Evolutionary conservation across 2,329 filamentous ascomycete genomes (phyloP), one percentile per base, ranked within the genome.

Genomic region (Graphilbum ipis-grandicollis): DNA sequence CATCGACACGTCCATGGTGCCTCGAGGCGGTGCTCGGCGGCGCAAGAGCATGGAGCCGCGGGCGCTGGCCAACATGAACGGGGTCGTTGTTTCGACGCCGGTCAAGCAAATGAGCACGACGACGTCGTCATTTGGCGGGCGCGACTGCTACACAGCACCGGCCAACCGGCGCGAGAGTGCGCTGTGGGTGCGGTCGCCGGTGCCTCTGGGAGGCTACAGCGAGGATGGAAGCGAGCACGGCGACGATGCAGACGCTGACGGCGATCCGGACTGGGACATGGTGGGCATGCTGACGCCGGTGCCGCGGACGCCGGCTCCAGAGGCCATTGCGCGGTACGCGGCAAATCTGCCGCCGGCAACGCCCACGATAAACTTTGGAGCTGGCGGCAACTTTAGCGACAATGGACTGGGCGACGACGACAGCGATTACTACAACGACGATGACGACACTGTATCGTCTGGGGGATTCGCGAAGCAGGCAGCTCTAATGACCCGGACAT

Each of bases 41-140:
- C 70, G 81, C 37, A 85, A 84, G 63, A 82, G 75, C 46, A 86
- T 88, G 78, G 80, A 85, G 52, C 80, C 81, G 12, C 73, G 68
- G 46, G 69, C 74, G 2, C 56, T 85, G 18, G 66, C 71, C 39
- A 82, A 83, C 46, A 50, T 72, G 42, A 82, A 83, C 43, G 76
- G 76, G 32, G 73, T 64, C 1, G 58, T 80, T 0, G 59, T 78
- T 17, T 53, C 56, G n/a, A 48, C 56, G 33, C 58, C 57, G 6
- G 50, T 50, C 36, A 54, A 48, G 46, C 44, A 44, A 35, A 28
- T 28, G 26, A 9, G 8, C 6, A 39, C 38, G 6, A 12, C n/a
- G 3, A 56, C 54, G 46, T 49, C 46, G 9, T 40, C 44, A 38
- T 39, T 47, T 12, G 26, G 26, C 8, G 36, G 43, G 1, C 54